A percentile compares a stretch with the other conserved stretches of the same genome.
Conservation (phyloP, 2,329 filamentous ascomycete genomes). For the Macroventuria anomochaeta region DNA sequence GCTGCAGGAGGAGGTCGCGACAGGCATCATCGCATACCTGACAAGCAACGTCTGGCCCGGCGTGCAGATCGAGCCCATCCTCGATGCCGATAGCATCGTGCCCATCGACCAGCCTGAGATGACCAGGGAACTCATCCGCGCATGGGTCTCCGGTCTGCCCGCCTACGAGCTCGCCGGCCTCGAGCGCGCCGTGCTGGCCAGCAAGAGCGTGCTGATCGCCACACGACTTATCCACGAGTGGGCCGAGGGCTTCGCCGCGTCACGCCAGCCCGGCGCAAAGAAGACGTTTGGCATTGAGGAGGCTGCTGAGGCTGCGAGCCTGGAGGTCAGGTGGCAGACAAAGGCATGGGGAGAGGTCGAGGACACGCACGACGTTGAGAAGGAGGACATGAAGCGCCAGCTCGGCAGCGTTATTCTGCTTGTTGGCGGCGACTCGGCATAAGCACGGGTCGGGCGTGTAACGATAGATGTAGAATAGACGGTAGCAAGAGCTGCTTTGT, state of each 20-base stretch:
- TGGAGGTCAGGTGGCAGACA: constrained; percentile 92
- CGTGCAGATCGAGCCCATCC: constrained; percentile 76
- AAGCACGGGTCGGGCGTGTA: no score
- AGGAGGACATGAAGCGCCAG: constrained; percentile 86
- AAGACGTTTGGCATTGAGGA: constrained; percentile 78
- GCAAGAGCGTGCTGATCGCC: constrained; percentile 83
- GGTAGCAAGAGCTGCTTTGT: constrained; percentile 1
- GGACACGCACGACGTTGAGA: constrained; percentile 95
- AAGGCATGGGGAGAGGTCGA: constrained; percentile 95
- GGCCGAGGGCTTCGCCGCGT: constrained; percentile 73
- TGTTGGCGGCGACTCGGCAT: constrained; percentile 58
- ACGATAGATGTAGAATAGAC: constrained; percentile 13
- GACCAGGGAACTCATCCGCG: constrained; percentile 77
- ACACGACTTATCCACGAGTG: constrained; percentile 83
- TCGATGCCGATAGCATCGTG: constrained; percentile 78
- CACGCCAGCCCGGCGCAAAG: constrained; percentile 51
- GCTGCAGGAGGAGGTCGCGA: constrained; percentile 72
- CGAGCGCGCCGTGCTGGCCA: constrained; percentile 81
- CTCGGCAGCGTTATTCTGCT: constrained; percentile 85
- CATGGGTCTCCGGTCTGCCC: constrained; percentile 76
- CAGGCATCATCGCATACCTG: constrained; percentile 74
- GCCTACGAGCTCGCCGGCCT: constrained; percentile 85
- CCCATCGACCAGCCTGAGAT: constrained; percentile 74
- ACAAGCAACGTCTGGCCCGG: constrained; percentile 82
- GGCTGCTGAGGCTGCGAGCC: constrained; percentile 75